Evolutionary conservation across 371 early-diverging fungal genomes (phyloP), one percentile per base, ranked within the genome.

Genomic region (Parasitella parasitica): DNA sequence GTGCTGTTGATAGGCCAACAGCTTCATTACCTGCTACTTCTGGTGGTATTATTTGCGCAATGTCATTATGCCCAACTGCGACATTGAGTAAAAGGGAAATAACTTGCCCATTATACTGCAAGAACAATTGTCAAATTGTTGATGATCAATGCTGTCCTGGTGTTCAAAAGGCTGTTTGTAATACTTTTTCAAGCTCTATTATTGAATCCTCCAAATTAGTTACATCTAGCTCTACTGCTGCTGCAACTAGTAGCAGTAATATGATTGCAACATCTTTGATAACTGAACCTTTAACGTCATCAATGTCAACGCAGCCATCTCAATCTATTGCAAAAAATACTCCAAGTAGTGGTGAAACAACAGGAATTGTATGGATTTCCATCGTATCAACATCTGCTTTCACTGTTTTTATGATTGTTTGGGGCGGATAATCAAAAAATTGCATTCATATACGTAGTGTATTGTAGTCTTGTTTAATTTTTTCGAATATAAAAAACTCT

Each of bases 91-190:
- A 39, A 26, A 18, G 41, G 28, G 30, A 18, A 20, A 43, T 38
- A 18, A 49, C 35, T 0, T 68, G 69, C 5, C 69, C 69, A n/a
- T 15, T 57, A 9, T 8, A 32, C 1, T 69, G 69, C 27, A 20
- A 39, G 4, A 37, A 39, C 7, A 36, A 35, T n/a, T 69, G 69
- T 11, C 32, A 18, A 16, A 57, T 69, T 6, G 54, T 69, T 26
- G 64, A 69, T 20, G 61, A 69, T 61, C 34, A 48, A 8, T 69
- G 69, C 13, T 69, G 69, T 49, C 69, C 69, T 35, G 69, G 69
- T 26, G 15, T 18, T 8, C 43, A 64, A 48, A 64, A 69, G 24
- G 61, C 61, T 54, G 38, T 69, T 3, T 69, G 69, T 28, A 52
- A 51, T 5, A 16, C 27, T 46, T n/a, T 18, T n/a, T 43, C 62